Conservation (phyloP, 192 early-diverging fungal species). For the Backusella tarrabulga region DNA sequence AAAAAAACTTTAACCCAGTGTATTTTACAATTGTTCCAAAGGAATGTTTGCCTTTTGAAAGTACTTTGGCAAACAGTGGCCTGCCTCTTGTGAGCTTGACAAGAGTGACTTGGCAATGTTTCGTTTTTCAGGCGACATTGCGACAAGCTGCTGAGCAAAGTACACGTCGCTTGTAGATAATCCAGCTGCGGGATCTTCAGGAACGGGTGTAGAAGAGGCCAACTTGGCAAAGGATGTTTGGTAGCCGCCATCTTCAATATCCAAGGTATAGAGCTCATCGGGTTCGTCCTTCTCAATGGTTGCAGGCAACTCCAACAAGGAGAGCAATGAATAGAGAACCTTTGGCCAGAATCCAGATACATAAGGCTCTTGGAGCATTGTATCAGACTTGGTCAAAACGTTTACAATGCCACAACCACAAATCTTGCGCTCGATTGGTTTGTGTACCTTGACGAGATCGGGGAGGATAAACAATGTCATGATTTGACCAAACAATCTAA, state of each 20-base stretch:
- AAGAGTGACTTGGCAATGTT: background rate
- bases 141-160: slow-evolving; percentile 49
- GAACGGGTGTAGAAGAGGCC: slow-evolving; percentile 62
- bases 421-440: slow-evolving; percentile 59
- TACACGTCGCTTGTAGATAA: slow-evolving; percentile 42
- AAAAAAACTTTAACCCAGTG: background rate
- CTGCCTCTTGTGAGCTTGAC: slow-evolving; percentile 11
- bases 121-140: slow-evolving; percentile 30
- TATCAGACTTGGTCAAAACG: slow-evolving; percentile 54
- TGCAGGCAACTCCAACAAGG: slow-evolving; percentile 60
- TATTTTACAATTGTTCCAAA: slow-evolving; percentile 25
- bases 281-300: slow-evolving; percentile 47
- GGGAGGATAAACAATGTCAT: slow-evolving; percentile 63
- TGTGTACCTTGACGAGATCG: slow-evolving; percentile 56
- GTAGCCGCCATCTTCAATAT: slow-evolving; percentile 77
- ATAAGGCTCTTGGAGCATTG: slow-evolving; percentile 55
- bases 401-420: slow-evolving; percentile 63
- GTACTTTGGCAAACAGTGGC: slow-evolving; percentile 30
- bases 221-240: slow-evolving; percentile 82
- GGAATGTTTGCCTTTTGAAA: slow-evolving; percentile 18
- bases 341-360: slow-evolving; percentile 48
- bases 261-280: slow-evolving; percentile 63
- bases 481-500: slow-evolving; percentile 63
- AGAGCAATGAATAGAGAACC: slow-evolving; percentile 48
- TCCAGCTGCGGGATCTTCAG: slow-evolving; percentile 62